Conservation (phyloP, 2,329 filamentous ascomycete species). For the Diatrype stigma region DNA sequence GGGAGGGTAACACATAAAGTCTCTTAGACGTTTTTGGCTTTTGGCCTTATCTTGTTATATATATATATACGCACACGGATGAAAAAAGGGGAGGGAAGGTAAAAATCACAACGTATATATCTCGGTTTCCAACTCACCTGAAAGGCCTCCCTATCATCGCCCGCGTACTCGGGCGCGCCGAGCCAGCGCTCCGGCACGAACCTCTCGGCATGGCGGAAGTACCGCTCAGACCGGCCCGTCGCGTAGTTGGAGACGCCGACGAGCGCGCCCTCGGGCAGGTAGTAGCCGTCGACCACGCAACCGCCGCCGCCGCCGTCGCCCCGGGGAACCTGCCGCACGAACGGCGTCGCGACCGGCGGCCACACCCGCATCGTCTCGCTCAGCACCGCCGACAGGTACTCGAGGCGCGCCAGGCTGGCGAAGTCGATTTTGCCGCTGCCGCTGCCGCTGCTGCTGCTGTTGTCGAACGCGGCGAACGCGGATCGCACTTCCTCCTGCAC, state of each 20-base stretch:
- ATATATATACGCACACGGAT: no score
- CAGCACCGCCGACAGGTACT: conserved; percentile 12
- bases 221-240: conserved; percentile 7
- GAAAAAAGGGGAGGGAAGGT: no score
- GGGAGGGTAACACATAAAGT: no score
- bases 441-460: no score
- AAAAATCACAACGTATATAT: no score
- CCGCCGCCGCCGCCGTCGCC: neutral
- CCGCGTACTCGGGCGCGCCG: conserved; percentile 13
- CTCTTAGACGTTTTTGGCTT: no score
- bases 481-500: conserved; percentile 10
- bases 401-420: conserved; percentile 7
- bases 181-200: conserved; percentile 18
- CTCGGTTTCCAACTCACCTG: no score
- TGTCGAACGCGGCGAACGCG: conserved; percentile 7
- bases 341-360: conserved; percentile 13
- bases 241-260: conserved; percentile 15
- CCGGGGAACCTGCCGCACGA: conserved; percentile 9
- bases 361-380: conserved; percentile 15
- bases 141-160: conserved; percentile 11
- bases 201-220: conserved; percentile 13
- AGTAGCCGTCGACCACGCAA: conserved; percentile 10
- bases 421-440: no score
- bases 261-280: conserved; percentile 11
- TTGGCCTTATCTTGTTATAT: no score